These are phyloP conservation scores for Trametes elegans DNA, from an alignment of 768 basidiomycete genomes.

Conservation along the genomic window DNA sequence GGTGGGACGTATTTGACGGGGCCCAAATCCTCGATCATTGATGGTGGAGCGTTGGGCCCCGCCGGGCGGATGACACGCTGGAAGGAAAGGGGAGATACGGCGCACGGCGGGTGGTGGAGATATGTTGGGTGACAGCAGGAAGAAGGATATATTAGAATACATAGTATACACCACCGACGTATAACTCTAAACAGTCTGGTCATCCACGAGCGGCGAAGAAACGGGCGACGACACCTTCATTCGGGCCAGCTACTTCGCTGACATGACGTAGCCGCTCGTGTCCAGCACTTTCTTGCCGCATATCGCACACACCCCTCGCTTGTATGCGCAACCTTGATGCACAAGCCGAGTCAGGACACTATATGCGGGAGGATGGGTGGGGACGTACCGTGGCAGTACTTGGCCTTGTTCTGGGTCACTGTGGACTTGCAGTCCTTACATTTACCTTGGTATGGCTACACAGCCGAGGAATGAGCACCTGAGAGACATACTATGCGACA, in stretches of 20 bases:
- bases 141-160: conserved; percentile 10
- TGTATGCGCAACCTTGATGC: conserved; percentile 76
- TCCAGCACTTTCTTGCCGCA: conserved; percentile 87
- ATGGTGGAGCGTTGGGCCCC: background rate
- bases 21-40: background rate
- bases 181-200: conserved; percentile 18
- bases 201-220: background rate
- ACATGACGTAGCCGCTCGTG: conserved; percentile 82
- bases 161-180: conserved; percentile 12
- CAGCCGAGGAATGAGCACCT: no score
- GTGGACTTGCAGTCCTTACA: conserved; percentile 87
- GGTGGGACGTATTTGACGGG: no score
- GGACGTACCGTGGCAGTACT: conserved; percentile 81
- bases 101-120: no score
- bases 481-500: no score
- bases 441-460: conserved; percentile 81
- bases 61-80: no score
- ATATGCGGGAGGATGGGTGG: background rate
- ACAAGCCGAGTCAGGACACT: background rate
- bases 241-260: conserved; percentile 57
- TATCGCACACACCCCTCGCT: conserved; percentile 83
- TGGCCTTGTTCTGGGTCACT: conserved; percentile 82
- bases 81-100: no score
- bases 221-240: conserved; percentile 2
- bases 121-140: no score